Conservation (phyloP, 805 yeast species). For the Ogataea dorogensis region DNA sequence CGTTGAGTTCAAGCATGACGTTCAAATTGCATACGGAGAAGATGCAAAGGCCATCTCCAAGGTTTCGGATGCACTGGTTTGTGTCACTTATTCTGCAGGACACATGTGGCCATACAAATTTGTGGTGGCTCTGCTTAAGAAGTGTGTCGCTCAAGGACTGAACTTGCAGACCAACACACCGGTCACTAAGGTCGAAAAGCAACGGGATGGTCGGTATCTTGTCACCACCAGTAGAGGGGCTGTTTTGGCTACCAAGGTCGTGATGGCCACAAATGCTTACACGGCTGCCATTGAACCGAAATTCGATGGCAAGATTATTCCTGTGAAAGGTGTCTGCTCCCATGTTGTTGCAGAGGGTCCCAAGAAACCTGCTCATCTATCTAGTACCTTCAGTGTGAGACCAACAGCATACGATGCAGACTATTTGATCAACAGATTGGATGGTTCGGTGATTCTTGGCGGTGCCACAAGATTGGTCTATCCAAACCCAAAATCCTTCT, state of each 20-base stretch:
- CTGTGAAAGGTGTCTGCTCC: slow-evolving; percentile 36
- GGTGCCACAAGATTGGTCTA: slow-evolving; percentile 27
- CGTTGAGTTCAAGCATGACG: slow-evolving; percentile 28
- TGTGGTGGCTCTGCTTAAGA: slow-evolving; percentile 34
- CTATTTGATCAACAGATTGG: slow-evolving; percentile 37
- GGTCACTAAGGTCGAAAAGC: slow-evolving; percentile 29
- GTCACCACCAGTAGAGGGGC: slow-evolving; percentile 32
- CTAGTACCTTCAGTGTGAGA: slow-evolving; percentile 16
- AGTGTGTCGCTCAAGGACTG: slow-evolving; percentile 36
- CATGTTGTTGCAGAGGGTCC: slow-evolving; percentile 24
- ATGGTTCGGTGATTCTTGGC: slow-evolving; percentile 38
- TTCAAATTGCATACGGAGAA: slow-evolving; percentile 34
- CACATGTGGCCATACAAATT: slow-evolving; percentile 47
- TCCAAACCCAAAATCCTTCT: slow-evolving; percentile 18
- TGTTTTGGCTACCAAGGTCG: slow-evolving; percentile 33
- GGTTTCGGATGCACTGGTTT: slow-evolving; percentile 28
- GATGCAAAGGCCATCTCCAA: slow-evolving; percentile 30
- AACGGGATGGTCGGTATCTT: slow-evolving; percentile 30
- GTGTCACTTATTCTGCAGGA: slow-evolving; percentile 40
- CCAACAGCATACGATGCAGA: slow-evolving; percentile 24
- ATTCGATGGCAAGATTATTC: slow-evolving; percentile 33
- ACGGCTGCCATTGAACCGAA: slow-evolving; percentile 28
- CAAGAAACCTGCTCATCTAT: no score
- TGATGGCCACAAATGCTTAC: slow-evolving; percentile 40
- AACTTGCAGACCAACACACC: slow-evolving; percentile 43